Evolutionary conservation across 2,329 filamentous ascomycete genomes (phyloP), one percentile per base, ranked within the genome.

Genomic region (Cladobotryum mycophilum): DNA sequence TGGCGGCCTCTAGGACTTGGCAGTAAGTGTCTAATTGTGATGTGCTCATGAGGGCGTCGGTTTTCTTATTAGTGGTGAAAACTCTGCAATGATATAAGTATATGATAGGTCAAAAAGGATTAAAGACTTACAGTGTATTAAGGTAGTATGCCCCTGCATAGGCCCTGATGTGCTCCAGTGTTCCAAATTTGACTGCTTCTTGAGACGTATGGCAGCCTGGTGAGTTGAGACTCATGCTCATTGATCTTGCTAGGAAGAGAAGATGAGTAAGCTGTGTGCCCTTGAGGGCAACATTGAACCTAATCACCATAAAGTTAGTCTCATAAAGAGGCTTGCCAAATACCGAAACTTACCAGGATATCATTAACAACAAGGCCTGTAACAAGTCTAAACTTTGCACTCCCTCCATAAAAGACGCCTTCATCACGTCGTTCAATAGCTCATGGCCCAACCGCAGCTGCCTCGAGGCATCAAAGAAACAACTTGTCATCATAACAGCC

Each of bases 61-160:
- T 69, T 15, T 71, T 68, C 55, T 78, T 78, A 58, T 73, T 73
- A 11, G 70, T 68, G 2, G 68, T 71, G 53, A 74, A 72, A 22
- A 73, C 66, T 4, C 70, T 72, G 42, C 13, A 40, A 15, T 17
- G 13, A 3, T 12, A 15, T 50, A 42, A 42, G 56, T 49, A 41
- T 47, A 25, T 2, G 13, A 13, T 30, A 20, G 18, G 2, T 8
- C 5, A 20, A 4, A 25, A 9, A 13, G 11, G 12, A 20, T 12
- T 30, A 8, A 30, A 1, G 2, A 64, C 72, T 58, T 53, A 76
- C 74, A 75, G 57, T 6, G 75, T 74, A 30, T 75, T 73, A 4
- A 78, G 56, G 49, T 78, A 79, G 52, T 76, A 79, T 4, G 72
- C 73, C 2, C 74, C 75, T 1, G 69, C 68, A 58, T 74, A 76